phyloP scores from a whole-genome alignment of 768 basidiomycete genomes.

The Hebeloma cylindrosporum region DNA sequence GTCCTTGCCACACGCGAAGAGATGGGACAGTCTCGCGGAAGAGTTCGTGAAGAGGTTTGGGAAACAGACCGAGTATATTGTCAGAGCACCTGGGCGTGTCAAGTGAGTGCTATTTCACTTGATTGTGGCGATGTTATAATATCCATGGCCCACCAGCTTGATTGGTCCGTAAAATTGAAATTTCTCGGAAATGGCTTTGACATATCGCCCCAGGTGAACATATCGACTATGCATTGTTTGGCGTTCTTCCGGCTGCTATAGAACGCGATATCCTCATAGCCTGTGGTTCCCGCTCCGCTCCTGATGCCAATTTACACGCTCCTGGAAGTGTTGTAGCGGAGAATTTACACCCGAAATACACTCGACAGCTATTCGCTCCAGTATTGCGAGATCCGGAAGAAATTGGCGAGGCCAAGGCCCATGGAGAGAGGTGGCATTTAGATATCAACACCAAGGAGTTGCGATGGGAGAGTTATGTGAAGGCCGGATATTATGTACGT shows the following conservation, averaged over 20 bases:
- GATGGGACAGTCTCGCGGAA: constrained; percentile 61
- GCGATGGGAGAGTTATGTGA: constrained; percentile 87
- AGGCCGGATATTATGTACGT: constrained; percentile 80
- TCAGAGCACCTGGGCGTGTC: constrained; percentile 77
- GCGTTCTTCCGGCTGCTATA: constrained; percentile 82
- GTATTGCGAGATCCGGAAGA: constrained; percentile 31
- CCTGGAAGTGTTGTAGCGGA: constrained; percentile 62
- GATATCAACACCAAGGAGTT: constrained; percentile 70
- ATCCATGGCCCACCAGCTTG: not conserved
- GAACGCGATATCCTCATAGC: constrained; percentile 85
- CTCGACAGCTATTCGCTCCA: constrained; percentile 59
- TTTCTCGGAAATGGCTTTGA: too few relatives aligned
- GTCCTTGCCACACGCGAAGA: constrained; percentile 53
- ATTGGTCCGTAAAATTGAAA: too few relatives aligned
- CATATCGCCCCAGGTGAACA: constrained; percentile 64
- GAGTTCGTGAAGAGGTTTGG: constrained; percentile 68
- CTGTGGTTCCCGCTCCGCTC: constrained; percentile 48
- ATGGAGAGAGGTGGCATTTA: constrained; percentile 63
- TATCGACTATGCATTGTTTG: constrained; percentile 82
- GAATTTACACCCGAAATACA: constrained; percentile 62
- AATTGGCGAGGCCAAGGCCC: constrained; percentile 39
- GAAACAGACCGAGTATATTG: constrained; percentile 65
- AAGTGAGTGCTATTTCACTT: constrained; percentile 48
- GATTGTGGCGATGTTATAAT: not conserved
- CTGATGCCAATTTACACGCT: constrained; percentile 25